Evolutionary conservation across 2,329 filamentous ascomycete genomes (phyloP), one percentile per base, ranked within the genome.

Genomic region (Gnomoniopsis sp.): DNA sequence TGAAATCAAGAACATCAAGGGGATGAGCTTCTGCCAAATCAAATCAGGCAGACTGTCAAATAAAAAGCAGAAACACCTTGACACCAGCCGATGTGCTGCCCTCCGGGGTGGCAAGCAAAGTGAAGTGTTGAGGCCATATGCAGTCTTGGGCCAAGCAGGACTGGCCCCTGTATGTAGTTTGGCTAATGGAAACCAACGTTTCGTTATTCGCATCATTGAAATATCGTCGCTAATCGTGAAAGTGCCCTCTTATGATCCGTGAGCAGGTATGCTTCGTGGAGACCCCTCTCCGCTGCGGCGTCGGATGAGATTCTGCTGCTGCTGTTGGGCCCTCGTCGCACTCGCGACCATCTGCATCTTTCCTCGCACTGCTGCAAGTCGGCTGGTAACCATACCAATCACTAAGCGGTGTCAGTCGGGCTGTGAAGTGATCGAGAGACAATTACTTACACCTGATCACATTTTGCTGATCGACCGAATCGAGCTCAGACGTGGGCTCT

Each of bases 381-480:
- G 79, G n/a, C 73, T 72, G 23, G 75, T 79, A 63, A 87, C 83
- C 84, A 88, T 87, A 56, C 79, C 74, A 59, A 87, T 84, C 78
- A 88, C 85, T 86, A 48, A 19, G 22, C 26, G 53, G 65, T 57
- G 65, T 76, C 63, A 73, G 66, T 44, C 23, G 26, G 49, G n/a
- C 19, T 22, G 6, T 41, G 10, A 44, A 11, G n/a, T 52, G 43
- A 19, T 8, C 30, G 19, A 14, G 14, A 22, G 44, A 53, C 6
- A 54, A 41, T 55, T 43, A 77, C 84, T 77, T 79, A 92, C 89
- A 85, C 72, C 88, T 90, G 65, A 88, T 78, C 55, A 93, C 86
- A 55, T 87, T 84, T 67, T 88, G 83, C 67, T 89, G 84, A 71
- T 93, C 89, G 64, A 91, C 89, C 59, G 78, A 77, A 71, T 90